Conservation (phyloP, 2,329 filamentous ascomycete genomes). For the Apiospora aurea region DNA sequence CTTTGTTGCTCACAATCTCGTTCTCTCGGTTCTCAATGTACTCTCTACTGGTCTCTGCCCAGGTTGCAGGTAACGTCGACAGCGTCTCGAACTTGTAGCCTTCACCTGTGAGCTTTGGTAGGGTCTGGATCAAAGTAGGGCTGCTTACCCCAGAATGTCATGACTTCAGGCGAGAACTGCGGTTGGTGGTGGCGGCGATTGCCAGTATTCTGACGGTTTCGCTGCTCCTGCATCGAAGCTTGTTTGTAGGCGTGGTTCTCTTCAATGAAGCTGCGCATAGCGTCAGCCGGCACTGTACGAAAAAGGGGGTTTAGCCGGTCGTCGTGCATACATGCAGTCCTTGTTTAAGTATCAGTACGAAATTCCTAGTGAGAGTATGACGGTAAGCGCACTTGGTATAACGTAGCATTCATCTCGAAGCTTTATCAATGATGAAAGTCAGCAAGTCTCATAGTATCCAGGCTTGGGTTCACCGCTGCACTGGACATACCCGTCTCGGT, state of each 20-base stretch:
- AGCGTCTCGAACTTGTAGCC: constrained; percentile 97
- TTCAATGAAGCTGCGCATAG: constrained; percentile 77
- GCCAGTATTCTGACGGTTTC: constrained; percentile 54
- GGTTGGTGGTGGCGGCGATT: constrained; percentile 18
- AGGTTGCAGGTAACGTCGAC: constrained; percentile 75
- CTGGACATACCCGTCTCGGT: constrained; percentile 72
- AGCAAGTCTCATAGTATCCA: constrained; percentile 18
- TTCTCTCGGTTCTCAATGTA: constrained; percentile 80
- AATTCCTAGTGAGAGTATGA: neutral
- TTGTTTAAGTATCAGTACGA: constrained; percentile 41
- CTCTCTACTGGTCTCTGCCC: constrained; percentile 74
- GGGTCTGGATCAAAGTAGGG: neutral
- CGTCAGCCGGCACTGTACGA: constrained; percentile 8
- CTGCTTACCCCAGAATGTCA: constrained; percentile 86
- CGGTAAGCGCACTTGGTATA: constrained; percentile 75
- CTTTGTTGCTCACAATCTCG: constrained; percentile 82
- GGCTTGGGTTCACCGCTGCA: neutral
- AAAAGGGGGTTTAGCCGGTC: neutral
- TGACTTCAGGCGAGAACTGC: constrained; percentile 72
- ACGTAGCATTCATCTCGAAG: constrained; percentile 95
- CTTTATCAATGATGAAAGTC: constrained; percentile 50
- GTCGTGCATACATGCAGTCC: constrained; percentile 59
- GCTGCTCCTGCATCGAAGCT: constrained; percentile 65
- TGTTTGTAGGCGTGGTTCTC: constrained; percentile 82
- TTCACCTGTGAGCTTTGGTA: constrained; percentile 44